These are phyloP conservation scores for Chernovozyma sophiae-reginae DNA, from an alignment of 1,139 yeast species.

Conservation along the genomic window DNA sequence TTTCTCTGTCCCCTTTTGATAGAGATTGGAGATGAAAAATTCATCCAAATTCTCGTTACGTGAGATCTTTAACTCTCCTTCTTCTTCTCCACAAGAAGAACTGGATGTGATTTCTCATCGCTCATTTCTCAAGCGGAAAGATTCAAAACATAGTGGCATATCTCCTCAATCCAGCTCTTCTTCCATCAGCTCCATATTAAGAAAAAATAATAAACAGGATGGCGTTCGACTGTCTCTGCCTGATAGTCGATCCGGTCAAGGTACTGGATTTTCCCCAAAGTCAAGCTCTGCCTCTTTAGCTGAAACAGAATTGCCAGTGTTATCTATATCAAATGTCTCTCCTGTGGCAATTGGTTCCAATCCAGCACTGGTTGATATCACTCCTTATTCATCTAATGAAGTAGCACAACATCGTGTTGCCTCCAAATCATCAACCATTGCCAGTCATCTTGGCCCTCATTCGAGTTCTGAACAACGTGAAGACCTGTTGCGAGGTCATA, in stretches of 20 bases:
- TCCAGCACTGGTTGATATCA: background rate
- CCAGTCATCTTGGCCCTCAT: no score
- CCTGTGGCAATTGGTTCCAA: background rate
- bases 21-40: background rate
- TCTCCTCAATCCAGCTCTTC: conserved; percentile 12
- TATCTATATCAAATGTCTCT: background rate
- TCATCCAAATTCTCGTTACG: conserved; percentile 6
- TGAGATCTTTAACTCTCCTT: conserved; percentile 1
- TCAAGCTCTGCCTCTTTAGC: background rate
- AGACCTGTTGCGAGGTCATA: no score
- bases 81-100: background rate
- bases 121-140: conserved; percentile 15
- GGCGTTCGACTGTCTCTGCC: background rate
- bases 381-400: background rate
- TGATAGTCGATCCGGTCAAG: no score
- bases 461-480: no score
- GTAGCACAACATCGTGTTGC: background rate
- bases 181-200: conserved; percentile 13
- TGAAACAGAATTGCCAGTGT: background rate
- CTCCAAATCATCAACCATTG: no score
- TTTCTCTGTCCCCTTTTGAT: background rate
- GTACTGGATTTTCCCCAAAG: background rate
- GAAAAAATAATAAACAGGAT: conserved; percentile 1
- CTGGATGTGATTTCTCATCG: conserved; percentile 11
- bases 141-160: conserved; percentile 8